Conservation (phyloP, 2,329 filamentous ascomycete species). For the Fusarium agapanthi region DNA sequence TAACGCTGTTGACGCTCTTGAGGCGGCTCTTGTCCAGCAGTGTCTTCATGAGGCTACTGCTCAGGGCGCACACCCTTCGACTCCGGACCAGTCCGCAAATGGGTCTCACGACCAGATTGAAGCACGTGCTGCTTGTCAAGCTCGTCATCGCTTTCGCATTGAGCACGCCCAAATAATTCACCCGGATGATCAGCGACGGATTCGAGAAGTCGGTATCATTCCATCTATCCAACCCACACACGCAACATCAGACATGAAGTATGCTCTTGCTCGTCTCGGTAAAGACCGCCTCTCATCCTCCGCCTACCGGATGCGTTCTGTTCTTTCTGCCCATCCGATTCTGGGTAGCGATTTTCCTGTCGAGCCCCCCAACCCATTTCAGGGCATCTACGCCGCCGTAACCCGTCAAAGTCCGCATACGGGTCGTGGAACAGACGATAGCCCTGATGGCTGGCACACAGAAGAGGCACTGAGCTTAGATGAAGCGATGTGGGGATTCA, state of each 20-base stretch:
- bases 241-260: constrained; percentile 76
- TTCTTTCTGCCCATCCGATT: constrained; percentile 63
- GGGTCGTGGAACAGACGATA: constrained; percentile 58
- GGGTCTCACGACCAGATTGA: constrained; percentile 21
- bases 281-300: constrained; percentile 59
- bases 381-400: constrained; percentile 74
- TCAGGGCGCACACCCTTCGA: constrained; percentile 16
- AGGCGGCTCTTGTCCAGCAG: constrained; percentile 61
- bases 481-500: constrained; percentile 71
- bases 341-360: constrained; percentile 78
- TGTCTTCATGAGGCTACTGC: constrained; percentile 54
- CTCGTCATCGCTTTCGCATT: constrained; percentile 68
- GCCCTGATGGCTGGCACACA: constrained; percentile 63
- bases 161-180: constrained; percentile 78
- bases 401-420: constrained; percentile 68
- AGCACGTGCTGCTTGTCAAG: constrained; percentile 59
- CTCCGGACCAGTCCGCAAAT: background rate
- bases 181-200: constrained; percentile 68
- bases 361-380: constrained; percentile 72
- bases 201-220: constrained; percentile 67
- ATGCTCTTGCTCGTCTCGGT: constrained; percentile 69
- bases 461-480: constrained; percentile 67
- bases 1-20: constrained; percentile 69
- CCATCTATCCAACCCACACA: constrained; percentile 78
- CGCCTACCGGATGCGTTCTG: constrained; percentile 73